Evolutionary conservation across 768 basidiomycete genomes (phyloP), one percentile per base, ranked within the genome.

Genomic region (Mycena galopus): DNA sequence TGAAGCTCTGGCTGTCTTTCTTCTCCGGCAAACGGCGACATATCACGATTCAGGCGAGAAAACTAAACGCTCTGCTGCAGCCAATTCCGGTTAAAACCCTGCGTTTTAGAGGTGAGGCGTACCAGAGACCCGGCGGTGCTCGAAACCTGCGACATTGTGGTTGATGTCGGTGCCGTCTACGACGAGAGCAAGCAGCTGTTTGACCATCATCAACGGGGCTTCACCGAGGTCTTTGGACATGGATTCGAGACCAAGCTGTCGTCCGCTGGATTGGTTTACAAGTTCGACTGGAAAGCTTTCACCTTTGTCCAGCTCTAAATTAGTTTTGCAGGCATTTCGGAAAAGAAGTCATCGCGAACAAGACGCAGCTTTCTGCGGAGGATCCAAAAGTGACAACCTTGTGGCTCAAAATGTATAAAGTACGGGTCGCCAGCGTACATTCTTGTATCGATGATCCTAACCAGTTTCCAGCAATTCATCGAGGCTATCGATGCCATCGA

Each of bases 141-240:
- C 37, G 91, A 91, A 71, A 86, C 90, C 8, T 96, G 97, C 81
- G 93, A 96, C 80, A 96, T 99, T 78, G 94, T 99, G 33, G 96
- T 99, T 27, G 97, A 99, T 79, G 96, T 99, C 60, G 97, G 98
- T 12, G 96, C 94, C 8, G 88, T 94, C 27, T 99, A 98, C 81
- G 95, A 97, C 66, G 90, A 92, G 78, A 84, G 84, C 71, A 90
- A 86, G 66, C 89, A 92, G 64, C 88, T 93, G 44, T 99, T 96
- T 80, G 97, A 99, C 81, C 97, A 99, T 79, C 97, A 99, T 79
- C 97, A 99, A 78, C 90, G 97, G 50, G 96, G 94, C 0, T 99
- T 99, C 81, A 86, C 85, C 8, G 94, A 97, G 79, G 89, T 94
- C 29, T 98, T 99, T 79, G 97, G 96, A 3, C 86, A 93, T 74